Conservation (phyloP, 2,329 filamentous ascomycete species). For the Paramyrothecium sp. region DNA sequence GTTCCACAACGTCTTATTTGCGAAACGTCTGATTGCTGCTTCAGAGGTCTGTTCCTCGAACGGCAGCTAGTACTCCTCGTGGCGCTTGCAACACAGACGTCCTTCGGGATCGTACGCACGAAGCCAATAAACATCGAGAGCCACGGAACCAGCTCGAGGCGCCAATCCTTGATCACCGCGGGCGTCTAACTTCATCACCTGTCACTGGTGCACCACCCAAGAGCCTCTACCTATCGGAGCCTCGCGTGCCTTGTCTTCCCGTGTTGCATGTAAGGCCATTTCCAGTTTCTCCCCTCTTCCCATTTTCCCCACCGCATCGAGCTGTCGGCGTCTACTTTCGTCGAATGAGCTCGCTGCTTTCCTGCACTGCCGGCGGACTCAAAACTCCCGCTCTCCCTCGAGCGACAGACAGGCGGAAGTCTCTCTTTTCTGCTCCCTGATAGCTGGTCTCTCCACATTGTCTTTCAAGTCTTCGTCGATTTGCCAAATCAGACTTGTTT, state of each 20-base stretch:
- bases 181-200: constrained; percentile 23
- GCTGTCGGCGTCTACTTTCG: constrained; percentile 31
- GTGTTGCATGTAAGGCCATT: constrained; percentile 22
- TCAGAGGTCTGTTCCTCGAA: no score
- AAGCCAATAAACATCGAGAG: not conserved
- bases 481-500: no score
- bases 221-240: constrained; percentile 24
- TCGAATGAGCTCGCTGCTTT: constrained; percentile 28
- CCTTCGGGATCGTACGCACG: not conserved
- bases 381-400: constrained; percentile 50
- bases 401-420: constrained; percentile 29
- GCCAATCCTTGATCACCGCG: constrained; percentile 6
- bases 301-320: constrained; percentile 29
- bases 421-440: constrained; percentile 40
- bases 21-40: no score
- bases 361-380: constrained; percentile 33
- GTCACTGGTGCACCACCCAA: constrained; percentile 19
- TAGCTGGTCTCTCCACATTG: constrained; percentile 55
- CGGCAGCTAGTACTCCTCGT: no score
- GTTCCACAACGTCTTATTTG: not conserved
- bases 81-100: not conserved
- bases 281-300: constrained; percentile 17
- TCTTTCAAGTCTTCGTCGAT: constrained; percentile 28
- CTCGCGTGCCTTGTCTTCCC: constrained; percentile 13
- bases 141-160: not conserved